Evolutionary conservation across 129 eudicot genomes (phyloP).

Genomic region (Dittrichia graveolens): DNA sequence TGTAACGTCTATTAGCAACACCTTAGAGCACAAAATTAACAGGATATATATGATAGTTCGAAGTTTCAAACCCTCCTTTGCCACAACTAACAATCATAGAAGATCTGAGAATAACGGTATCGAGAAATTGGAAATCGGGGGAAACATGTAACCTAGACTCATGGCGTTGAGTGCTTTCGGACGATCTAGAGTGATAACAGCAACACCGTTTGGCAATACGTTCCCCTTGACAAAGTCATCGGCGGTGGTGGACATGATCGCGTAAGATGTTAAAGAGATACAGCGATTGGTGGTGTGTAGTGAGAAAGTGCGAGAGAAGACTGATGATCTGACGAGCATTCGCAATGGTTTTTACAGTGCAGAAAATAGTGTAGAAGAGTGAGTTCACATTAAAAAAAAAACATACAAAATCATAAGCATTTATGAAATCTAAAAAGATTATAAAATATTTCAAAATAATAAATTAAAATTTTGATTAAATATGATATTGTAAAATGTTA

Average conservation of each 20-base stretch:
- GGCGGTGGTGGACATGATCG: conserved; percentile 55
- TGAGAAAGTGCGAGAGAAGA: conserved; percentile 23
- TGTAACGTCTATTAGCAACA: background rate
- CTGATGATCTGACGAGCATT: conserved; percentile 12
- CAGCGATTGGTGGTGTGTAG: conserved; percentile 23
- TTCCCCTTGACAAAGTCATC: conserved; percentile 67
- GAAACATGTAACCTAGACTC: conserved; percentile 62
- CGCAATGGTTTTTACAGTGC: conserved; percentile 7
- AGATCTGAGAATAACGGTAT: background rate
- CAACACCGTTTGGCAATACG: conserved; percentile 84
- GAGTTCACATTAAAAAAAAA: no score
- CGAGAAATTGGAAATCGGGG: background rate
- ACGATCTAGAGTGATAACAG: conserved; percentile 92
- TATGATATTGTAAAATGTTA: no score
- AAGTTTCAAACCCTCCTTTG: background rate
- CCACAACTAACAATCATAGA: background rate
- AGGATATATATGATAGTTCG: background rate
- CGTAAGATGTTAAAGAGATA: conserved; percentile 31
- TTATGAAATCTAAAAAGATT: no score
- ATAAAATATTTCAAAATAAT: no score
- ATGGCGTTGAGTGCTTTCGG: conserved; percentile 97
- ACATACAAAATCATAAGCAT: no score
- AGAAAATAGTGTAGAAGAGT: background rate
- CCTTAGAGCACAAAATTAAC: background rate
- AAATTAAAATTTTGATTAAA: no score